These are phyloP conservation scores for Ceratocystis alfenasii DNA, from an alignment of 2,329 filamentous ascomycete species.

Conservation along the genomic window DNA sequence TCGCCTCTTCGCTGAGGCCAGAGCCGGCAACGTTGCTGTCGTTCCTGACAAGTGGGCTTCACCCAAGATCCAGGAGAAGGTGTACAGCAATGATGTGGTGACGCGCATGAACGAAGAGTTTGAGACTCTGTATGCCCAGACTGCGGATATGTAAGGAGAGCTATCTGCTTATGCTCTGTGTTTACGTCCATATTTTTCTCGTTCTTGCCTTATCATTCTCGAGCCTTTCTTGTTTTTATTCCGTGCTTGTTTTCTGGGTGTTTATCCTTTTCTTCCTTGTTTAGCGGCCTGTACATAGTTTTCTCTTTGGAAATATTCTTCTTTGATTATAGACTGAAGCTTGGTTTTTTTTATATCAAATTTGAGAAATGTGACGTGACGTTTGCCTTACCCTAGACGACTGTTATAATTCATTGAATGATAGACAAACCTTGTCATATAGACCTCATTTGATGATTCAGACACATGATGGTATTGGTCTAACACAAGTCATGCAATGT, in stretches of 20 bases:
- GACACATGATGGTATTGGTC: neutral
- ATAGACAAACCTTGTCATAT: neutral
- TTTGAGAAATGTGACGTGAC: neutral
- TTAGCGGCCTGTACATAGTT: constrained; percentile 4
- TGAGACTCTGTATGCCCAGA: constrained; percentile 33
- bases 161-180: neutral
- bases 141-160: constrained; percentile 8
- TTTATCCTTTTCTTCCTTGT: neutral
- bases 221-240: neutral
- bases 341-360: neutral
- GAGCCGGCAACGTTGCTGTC: constrained; percentile 36
- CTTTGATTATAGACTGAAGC: constrained; percentile 8
- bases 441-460: neutral
- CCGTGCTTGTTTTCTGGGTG: neutral
- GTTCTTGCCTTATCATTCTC: neutral
- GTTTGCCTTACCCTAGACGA: neutral
- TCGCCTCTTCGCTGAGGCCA: constrained; percentile 41
- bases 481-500: neutral
- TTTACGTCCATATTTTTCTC: neutral
- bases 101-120: constrained; percentile 42
- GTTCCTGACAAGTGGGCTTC: constrained; percentile 60
- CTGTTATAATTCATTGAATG: neutral
- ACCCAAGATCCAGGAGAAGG: constrained; percentile 54
- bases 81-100: constrained; percentile 53
- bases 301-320: neutral